Base-by-base conservation (phyloP, 2,329 filamentous ascomycete genomes). In the Xylariaceae sp. region DNA sequence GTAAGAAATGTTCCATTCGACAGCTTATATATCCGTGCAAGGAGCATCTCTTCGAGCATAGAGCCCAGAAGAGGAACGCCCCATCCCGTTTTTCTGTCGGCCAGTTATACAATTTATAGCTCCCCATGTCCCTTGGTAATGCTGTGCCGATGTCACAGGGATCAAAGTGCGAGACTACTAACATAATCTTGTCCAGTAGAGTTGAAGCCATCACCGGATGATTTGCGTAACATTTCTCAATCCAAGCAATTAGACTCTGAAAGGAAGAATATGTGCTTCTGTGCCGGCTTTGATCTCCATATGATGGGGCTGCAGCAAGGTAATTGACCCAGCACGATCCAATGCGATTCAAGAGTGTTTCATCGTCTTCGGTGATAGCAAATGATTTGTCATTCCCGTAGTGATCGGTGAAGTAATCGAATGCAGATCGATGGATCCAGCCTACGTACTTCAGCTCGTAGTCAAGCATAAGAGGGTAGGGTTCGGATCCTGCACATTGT, bases 371-470 rank as follows among this genome's bases (percentile, higher is more conserved):
- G 22, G 22, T 7, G 22, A 27, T 7, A 27, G 22, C 22, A 27
- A 27, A 27, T 27, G 22, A 4, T 7, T 27, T 27, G 22, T 27
- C 22, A 27, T 27, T 27, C 22, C 22, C 22, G 7, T 27, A 27
- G 22, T 27, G 22, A 27, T 27, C 19, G 5, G 33, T 46, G 6
- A 54, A 14, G 43, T 52, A 52, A 1, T 52, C 49, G 18, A 45
- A 55, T 31, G 52, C 52, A 5, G 46, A 55, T 18, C 52, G 36
- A 44, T 55, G 52, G 44, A 52, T 49, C 49, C 52, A 55, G 2
- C 14, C 7, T 33, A 48, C 42, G 2, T 5, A 3, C 10, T 33
- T 39, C 11, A 1, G 0, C 38, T 52, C 44, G 11, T 49, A 52
- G 2, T 35, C 3, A 12, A 52, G 42, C 31, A 52, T 38, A 12